These are phyloP conservation scores for Phytophthora colocasiae DNA, from an alignment of 352 stramenopile genomes.

Conservation along the genomic window DNA sequence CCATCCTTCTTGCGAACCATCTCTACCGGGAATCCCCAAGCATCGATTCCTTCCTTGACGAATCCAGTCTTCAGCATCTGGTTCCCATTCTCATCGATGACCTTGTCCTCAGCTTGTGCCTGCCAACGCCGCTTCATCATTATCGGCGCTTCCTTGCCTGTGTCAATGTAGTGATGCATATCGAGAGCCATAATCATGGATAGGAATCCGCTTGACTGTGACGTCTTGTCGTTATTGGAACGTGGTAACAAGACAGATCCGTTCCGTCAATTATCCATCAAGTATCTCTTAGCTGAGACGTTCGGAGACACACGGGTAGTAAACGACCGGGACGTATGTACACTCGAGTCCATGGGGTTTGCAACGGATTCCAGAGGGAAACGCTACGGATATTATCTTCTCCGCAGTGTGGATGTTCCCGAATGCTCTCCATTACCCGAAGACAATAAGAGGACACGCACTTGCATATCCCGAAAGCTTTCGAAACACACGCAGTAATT, in stretches of 20 bases:
- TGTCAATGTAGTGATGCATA: too few relatives aligned
- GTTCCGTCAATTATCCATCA: constrained; percentile 64
- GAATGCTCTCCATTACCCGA: constrained; percentile 57
- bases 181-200: constrained; percentile 27
- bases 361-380: constrained; percentile 40
- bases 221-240: constrained; percentile 57
- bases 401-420: constrained; percentile 58
- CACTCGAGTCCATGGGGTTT: constrained; percentile 62
- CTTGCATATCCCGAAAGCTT: too few relatives aligned
- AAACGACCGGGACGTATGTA: constrained; percentile 56
- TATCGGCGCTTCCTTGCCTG: too few relatives aligned
- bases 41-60: too few relatives aligned
- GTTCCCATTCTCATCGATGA: too few relatives aligned
- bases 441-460: constrained; percentile 8
- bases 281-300: constrained; percentile 57
- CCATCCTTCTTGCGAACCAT: too few relatives aligned
- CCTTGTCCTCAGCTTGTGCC: too few relatives aligned
- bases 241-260: constrained; percentile 51
- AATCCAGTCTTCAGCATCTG: too few relatives aligned
- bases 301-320: constrained; percentile 53
- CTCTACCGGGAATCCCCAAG: too few relatives aligned
- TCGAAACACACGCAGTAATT: too few relatives aligned
- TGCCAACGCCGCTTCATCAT: too few relatives aligned
- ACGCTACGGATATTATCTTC: constrained; percentile 62
- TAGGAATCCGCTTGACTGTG: constrained; percentile 48